Evolutionary conservation across 1,139 yeast genomes (phyloP).

Genomic region (Chernovozyma sophiae-reginae): DNA sequence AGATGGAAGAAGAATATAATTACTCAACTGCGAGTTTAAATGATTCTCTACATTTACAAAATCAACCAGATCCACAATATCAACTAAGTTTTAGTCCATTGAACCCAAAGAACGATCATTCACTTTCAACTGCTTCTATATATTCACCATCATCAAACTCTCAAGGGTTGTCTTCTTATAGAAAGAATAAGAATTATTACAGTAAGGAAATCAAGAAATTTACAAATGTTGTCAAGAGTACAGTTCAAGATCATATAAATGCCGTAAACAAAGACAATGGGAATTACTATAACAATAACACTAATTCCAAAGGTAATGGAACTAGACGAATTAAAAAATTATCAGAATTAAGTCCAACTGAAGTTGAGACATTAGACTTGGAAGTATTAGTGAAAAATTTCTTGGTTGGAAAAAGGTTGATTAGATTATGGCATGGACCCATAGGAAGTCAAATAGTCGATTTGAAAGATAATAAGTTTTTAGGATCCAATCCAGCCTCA

Average conservation of each 20-base stretch:
- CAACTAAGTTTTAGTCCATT: background rate
- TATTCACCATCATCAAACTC: background rate
- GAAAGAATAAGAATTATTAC: slow-evolving; percentile 28
- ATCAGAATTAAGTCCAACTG: slow-evolving; percentile 36
- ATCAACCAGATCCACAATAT: background rate
- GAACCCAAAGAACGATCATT: background rate
- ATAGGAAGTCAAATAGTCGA: slow-evolving; percentile 1
- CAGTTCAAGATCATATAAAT: slow-evolving; percentile 60
- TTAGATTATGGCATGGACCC: slow-evolving; percentile 33
- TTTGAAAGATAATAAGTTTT: background rate
- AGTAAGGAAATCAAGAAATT: slow-evolving; percentile 56
- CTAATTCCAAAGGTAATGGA: slow-evolving; percentile 18
- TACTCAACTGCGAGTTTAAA: background rate
- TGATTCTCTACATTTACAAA: background rate
- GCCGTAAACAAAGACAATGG: slow-evolving; percentile 27
- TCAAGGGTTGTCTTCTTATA: slow-evolving; percentile 11
- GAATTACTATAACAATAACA: slow-evolving; percentile 12
- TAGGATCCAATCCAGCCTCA: background rate
- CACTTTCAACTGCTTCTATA: background rate
- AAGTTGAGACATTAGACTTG: slow-evolving; percentile 43
- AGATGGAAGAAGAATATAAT: background rate
- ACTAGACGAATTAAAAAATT: slow-evolving; percentile 33
- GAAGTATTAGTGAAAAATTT: slow-evolving; percentile 30
- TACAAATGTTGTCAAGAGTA: slow-evolving; percentile 64
- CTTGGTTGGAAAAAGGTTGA: slow-evolving; percentile 33